A percentile compares a stretch with the other conserved stretches of the same genome.
Conservation (phyloP, 1,284 basidiomycete species). For the Naganishia liquefaciens region DNA sequence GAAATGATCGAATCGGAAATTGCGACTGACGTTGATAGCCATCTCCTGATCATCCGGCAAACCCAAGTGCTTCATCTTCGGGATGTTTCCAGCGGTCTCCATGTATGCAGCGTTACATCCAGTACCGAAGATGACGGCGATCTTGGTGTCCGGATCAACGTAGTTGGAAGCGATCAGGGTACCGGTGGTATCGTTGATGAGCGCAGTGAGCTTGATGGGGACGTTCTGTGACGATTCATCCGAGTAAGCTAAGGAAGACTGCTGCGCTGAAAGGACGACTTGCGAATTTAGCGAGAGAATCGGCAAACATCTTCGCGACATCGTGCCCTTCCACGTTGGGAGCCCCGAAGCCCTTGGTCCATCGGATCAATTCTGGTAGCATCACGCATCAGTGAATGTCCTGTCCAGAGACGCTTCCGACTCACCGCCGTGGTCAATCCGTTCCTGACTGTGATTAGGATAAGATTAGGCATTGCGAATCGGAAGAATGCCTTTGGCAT, state of each 20-base stretch:
- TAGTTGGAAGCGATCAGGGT: constrained; percentile 97
- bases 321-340: constrained; percentile 89
- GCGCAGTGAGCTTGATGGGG: constrained; percentile 74
- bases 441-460: constrained; percentile 66
- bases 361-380: constrained; percentile 75
- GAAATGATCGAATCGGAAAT: neutral
- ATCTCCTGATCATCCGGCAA: constrained; percentile 72
- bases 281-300: constrained; percentile 70
- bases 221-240: constrained; percentile 46
- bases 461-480: constrained; percentile 30
- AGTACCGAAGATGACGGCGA: constrained; percentile 96
- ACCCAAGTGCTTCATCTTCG: constrained; percentile 73
- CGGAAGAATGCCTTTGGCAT: constrained; percentile 2
- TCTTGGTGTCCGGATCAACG: constrained; percentile 84
- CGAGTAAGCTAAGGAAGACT: too few species aligned
- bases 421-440: constrained; percentile 81
- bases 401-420: neutral
- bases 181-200: constrained; percentile 97
- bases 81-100: constrained; percentile 77
- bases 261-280: constrained; percentile 29
- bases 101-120: constrained; percentile 98
- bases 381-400: neutral
- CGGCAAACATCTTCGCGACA: constrained; percentile 87
- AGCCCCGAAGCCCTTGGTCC: constrained; percentile 98
- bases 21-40: constrained; percentile 79